Conservation (phyloP, 768 basidiomycete genomes). For the Pulveroboletus sp. region DNA sequence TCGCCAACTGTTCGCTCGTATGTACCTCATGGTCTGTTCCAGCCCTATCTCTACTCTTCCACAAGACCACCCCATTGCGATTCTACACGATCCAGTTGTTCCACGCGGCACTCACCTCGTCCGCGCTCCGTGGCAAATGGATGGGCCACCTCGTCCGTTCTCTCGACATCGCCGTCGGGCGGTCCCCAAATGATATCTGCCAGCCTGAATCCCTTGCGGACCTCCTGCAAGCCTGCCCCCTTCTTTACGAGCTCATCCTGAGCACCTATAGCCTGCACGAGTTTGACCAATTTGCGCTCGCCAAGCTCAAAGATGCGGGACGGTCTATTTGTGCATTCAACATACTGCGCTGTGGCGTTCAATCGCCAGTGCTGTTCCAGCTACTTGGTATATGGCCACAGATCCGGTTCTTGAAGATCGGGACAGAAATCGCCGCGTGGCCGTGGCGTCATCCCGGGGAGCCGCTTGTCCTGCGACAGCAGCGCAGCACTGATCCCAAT, state of each 20-base stretch:
- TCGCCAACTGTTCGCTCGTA: slow-evolving; percentile 25
- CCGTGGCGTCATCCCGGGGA: slow-evolving; percentile 1
- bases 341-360: slow-evolving; percentile 33
- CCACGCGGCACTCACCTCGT: slow-evolving; percentile 12
- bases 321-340: slow-evolving; percentile 32
- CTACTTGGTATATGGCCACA: slow-evolving; percentile 37
- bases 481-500: background rate
- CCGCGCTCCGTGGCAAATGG: slow-evolving; percentile 13
- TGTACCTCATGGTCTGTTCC: slow-evolving; percentile 26
- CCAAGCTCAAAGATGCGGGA: slow-evolving; percentile 21
- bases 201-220: slow-evolving; percentile 10
- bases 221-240: slow-evolving; percentile 27
- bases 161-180: slow-evolving; percentile 21
- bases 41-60: slow-evolving; percentile 31
- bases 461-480: slow-evolving; percentile 7
- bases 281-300: slow-evolving; percentile 26
- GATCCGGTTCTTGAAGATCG: slow-evolving; percentile 34
- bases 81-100: slow-evolving; percentile 8
- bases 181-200: slow-evolving; percentile 1
- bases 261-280: slow-evolving; percentile 24
- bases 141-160: slow-evolving; percentile 20
- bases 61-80: slow-evolving; percentile 10
- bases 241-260: slow-evolving; percentile 35
- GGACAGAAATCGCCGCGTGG: background rate
- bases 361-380: slow-evolving; percentile 44